phyloP scores from a whole-genome alignment of 331 rosid species.

The Malus hybrid region DNA sequence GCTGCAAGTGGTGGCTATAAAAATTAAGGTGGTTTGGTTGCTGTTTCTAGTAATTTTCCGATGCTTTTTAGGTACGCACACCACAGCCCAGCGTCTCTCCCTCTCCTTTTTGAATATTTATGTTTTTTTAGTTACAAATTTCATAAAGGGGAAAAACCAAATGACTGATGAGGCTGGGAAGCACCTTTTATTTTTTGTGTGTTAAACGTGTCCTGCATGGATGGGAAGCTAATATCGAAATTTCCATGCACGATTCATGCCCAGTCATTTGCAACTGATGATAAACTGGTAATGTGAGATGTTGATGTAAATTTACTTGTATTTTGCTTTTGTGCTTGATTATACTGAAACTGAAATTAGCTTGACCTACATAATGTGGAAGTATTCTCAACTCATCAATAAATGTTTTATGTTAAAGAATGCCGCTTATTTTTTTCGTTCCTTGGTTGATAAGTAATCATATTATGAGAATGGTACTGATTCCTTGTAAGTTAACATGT shows the following conservation, averaged over 20 bases:
- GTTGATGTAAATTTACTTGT: conserved; percentile 9
- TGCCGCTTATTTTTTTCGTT: no score
- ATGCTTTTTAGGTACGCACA: conserved; percentile 21
- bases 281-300: conserved; percentile 12
- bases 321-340: background rate
- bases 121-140: conserved; percentile 5
- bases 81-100: background rate
- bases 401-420: background rate
- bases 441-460: no score
- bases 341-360: background rate
- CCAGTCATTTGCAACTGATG: conserved; percentile 21
- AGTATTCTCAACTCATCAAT: background rate
- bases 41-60: conserved; percentile 12
- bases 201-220: conserved; percentile 48
- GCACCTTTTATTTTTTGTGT: conserved; percentile 22
- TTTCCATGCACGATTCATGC: conserved; percentile 22
- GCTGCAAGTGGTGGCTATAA: conserved; percentile 54
- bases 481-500: no score
- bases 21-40: conserved; percentile 15
- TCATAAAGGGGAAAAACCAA: conserved; percentile 1
- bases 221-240: conserved; percentile 22
- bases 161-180: conserved; percentile 39
- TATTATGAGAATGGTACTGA: no score
- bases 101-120: conserved; percentile 10
- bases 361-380: background rate